Conservation (phyloP, 1,139 yeast genomes). For the Ogataea hybrid region DNA sequence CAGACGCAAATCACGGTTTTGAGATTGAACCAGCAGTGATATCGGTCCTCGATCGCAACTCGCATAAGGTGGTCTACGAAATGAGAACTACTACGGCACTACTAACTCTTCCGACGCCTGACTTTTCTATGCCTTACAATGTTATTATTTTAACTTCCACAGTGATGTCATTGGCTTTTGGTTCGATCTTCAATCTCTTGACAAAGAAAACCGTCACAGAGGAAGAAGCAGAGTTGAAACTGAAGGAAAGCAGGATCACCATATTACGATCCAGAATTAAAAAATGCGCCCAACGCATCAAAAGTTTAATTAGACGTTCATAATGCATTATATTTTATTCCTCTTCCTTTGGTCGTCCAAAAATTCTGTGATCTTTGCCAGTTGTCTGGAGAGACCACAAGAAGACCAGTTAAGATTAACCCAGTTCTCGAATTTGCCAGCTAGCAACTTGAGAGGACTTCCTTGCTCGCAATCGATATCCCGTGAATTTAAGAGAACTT, state of each 20-base stretch:
- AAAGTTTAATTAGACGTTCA: neutral
- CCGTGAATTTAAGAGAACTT: slow-evolving; percentile 59
- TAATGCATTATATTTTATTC: slow-evolving; percentile 4
- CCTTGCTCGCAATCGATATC: slow-evolving; percentile 18
- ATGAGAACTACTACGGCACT: slow-evolving; percentile 82
- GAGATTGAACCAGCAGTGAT: slow-evolving; percentile 89
- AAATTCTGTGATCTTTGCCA: slow-evolving; percentile 17
- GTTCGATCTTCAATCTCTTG: slow-evolving; percentile 76
- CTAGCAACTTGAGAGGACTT: slow-evolving; percentile 1
- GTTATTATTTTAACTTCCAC: slow-evolving; percentile 95
- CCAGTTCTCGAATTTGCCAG: slow-evolving; percentile 26
- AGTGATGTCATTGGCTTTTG: slow-evolving; percentile 88
- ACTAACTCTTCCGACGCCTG: slow-evolving; percentile 92
- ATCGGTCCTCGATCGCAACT: slow-evolving; percentile 41
- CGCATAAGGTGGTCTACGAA: slow-evolving; percentile 45
- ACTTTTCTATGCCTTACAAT: slow-evolving; percentile 98
- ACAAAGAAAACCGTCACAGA: slow-evolving; percentile 76
- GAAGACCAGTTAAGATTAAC: slow-evolving; percentile 21
- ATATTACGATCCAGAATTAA: slow-evolving; percentile 3
- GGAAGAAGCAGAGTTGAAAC: slow-evolving; percentile 57
- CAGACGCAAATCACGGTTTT: slow-evolving; percentile 98
- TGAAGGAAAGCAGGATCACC: slow-evolving; percentile 12
- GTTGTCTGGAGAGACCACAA: slow-evolving; percentile 17
- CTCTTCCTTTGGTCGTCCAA: slow-evolving; percentile 15
- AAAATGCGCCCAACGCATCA: slow-evolving; percentile 2